These are phyloP conservation scores for Rosa persica DNA, from an alignment of 306 rosid species.

Conservation along the genomic window DNA sequence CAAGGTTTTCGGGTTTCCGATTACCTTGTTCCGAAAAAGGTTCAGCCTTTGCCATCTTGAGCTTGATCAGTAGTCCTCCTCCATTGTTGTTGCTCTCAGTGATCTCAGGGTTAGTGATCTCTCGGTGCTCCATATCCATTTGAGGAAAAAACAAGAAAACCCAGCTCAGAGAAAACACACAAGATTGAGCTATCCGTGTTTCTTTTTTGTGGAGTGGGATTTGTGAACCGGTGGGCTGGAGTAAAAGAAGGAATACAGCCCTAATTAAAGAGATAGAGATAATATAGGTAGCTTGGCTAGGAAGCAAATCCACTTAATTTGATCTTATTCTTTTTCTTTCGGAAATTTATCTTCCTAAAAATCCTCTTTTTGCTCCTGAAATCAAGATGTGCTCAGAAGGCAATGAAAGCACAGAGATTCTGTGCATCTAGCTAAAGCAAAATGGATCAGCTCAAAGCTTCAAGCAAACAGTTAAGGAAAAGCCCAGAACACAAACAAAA, in stretches of 20 bases:
- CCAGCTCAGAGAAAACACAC: background rate
- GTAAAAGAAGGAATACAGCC: background rate
- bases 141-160: background rate
- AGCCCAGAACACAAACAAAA: background rate
- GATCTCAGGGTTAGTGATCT: background rate
- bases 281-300: slow-evolving; percentile 20
- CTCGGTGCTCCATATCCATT: slow-evolving; percentile 5
- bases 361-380: slow-evolving; percentile 12
- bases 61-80: slow-evolving; percentile 8
- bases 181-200: background rate
- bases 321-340: background rate
- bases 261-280: slow-evolving; percentile 2
- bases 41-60: slow-evolving; percentile 22
- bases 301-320: slow-evolving; percentile 17
- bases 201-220: background rate
- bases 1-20: background rate
- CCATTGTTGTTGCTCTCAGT: slow-evolving; percentile 10
- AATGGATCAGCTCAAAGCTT: background rate
- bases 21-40: background rate
- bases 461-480: background rate
- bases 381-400: slow-evolving; percentile 1
- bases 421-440: background rate
- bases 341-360: slow-evolving; percentile 6
- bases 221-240: background rate
- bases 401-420: slow-evolving; percentile 8